These are phyloP conservation scores for Fusarium sp. DNA, from an alignment of 2,329 filamentous ascomycete genomes.

Conservation along the genomic window DNA sequence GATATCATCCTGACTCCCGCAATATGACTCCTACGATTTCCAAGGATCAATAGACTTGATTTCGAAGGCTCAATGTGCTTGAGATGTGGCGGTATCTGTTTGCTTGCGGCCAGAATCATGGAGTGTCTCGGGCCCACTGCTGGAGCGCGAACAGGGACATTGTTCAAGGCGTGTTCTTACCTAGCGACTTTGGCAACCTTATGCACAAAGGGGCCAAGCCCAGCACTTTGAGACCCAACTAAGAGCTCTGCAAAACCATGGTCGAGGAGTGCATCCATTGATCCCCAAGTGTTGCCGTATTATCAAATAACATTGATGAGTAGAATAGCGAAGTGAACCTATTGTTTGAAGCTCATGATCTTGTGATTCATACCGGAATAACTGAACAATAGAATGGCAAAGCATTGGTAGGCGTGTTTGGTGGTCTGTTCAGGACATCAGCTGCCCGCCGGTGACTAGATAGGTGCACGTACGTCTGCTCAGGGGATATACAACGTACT, in stretches of 20 bases:
- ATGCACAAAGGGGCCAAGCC: accelerated
- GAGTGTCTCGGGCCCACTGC: neutral
- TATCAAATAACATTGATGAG: neutral
- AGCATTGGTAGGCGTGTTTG: accelerated
- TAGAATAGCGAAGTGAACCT: neutral
- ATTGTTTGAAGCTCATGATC: neutral
- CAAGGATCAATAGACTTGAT: accelerated
- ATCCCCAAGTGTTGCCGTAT: neutral
- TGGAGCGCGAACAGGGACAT: neutral
- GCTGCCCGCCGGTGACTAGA: neutral
- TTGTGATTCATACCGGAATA: accelerated
- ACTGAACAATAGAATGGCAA: accelerated
- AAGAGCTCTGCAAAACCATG: accelerated
- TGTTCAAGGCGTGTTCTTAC: neutral
- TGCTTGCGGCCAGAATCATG: neutral
- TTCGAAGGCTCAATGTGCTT: accelerated
- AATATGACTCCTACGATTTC: accelerated
- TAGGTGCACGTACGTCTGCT: neutral
- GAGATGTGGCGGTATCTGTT: neutral
- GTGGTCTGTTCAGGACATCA: neutral
- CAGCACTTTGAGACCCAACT: accelerated
- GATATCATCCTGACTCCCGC: accelerated
- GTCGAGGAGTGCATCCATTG: neutral
- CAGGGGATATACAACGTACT: neutral
- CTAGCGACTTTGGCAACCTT: accelerated